These are phyloP conservation scores for Aureobasidium sp. DNA, from an alignment of 2,329 filamentous ascomycete genomes.

Conservation along the genomic window DNA sequence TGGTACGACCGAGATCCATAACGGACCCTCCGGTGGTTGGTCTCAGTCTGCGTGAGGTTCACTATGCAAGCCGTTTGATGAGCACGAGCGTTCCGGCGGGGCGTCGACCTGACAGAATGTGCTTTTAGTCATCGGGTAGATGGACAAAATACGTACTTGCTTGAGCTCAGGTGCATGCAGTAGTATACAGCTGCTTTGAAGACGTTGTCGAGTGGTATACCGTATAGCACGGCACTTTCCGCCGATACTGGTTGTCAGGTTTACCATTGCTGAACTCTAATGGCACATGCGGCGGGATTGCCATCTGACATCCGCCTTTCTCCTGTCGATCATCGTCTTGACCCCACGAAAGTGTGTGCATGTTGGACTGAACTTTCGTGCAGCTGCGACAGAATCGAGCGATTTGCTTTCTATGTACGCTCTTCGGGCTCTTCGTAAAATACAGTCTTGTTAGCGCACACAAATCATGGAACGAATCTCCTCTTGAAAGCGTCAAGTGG, in stretches of 20 bases:
- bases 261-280: not conserved
- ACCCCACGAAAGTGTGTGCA: not conserved
- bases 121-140: not conserved
- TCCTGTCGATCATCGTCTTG: slow-evolving; percentile 4
- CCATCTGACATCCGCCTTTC: not conserved
- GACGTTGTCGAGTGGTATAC: not conserved
- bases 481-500: not conserved
- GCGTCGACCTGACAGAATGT: not conserved
- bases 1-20: not conserved
- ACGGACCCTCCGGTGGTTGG: not conserved
- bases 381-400: not conserved
- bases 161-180: not conserved
- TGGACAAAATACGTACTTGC: not conserved
- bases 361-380: not conserved
- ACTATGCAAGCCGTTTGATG: not conserved
- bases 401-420: not conserved
- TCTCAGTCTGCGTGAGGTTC: not conserved
- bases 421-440: not conserved
- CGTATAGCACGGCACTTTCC: slow-evolving; percentile 3
- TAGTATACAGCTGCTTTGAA: not conserved
- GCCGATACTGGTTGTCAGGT: not conserved
- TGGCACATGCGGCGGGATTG: not conserved
- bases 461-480: too few species aligned
- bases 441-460: not conserved
- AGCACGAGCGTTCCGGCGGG: not conserved